Percentiles rank a stretch among this genome's conserved stretches.
Evolutionary conservation across 768 basidiomycete genomes (phyloP).

Genomic region (Lactarius sanguifluus): DNA sequence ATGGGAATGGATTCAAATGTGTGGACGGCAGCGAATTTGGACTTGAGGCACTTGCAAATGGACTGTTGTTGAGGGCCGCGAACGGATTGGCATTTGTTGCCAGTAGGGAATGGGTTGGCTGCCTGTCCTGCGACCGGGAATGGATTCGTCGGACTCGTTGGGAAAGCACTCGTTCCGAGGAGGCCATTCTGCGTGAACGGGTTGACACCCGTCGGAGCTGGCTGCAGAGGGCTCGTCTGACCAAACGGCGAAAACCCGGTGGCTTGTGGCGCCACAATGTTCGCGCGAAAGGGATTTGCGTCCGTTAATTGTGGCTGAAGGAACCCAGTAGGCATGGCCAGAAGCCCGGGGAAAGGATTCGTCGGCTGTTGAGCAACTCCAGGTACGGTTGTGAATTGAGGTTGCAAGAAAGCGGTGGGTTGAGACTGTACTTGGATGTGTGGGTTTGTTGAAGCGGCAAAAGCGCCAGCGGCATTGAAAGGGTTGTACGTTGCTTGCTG

Average conservation of each 20-base stretch:
- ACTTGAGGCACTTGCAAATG: neutral
- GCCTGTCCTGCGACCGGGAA: slow-evolving; percentile 12
- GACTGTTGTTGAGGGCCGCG: neutral
- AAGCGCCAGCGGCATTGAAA: slow-evolving; percentile 63
- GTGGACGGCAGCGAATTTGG: slow-evolving; percentile 5
- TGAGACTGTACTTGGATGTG: slow-evolving; percentile 37
- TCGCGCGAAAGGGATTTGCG: slow-evolving; percentile 83
- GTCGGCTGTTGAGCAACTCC: slow-evolving; percentile 12
- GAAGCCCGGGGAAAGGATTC: slow-evolving; percentile 47
- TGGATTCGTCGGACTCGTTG: slow-evolving; percentile 10
- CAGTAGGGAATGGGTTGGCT: slow-evolving; percentile 21
- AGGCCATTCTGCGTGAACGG: slow-evolving; percentile 23
- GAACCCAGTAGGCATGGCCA: slow-evolving; percentile 50
- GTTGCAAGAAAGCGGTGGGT: slow-evolving; percentile 52
- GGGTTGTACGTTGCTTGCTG: slow-evolving; percentile 71
- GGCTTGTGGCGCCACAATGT: slow-evolving; percentile 42
- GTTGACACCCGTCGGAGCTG: slow-evolving; percentile 22
- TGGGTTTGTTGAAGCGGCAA: slow-evolving; percentile 50
- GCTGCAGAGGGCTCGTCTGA: slow-evolving; percentile 15
- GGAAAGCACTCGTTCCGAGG: slow-evolving; percentile 12
- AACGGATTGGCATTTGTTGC: slow-evolving; percentile 18
- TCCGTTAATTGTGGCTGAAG: slow-evolving; percentile 50
- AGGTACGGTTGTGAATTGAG: slow-evolving; percentile 30
- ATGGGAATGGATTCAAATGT: slow-evolving; percentile 17
- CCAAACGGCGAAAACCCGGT: slow-evolving; percentile 26